These are phyloP conservation scores for Gracilaria caudata DNA, from an alignment of 23 red algal species.

Conservation along the genomic window DNA sequence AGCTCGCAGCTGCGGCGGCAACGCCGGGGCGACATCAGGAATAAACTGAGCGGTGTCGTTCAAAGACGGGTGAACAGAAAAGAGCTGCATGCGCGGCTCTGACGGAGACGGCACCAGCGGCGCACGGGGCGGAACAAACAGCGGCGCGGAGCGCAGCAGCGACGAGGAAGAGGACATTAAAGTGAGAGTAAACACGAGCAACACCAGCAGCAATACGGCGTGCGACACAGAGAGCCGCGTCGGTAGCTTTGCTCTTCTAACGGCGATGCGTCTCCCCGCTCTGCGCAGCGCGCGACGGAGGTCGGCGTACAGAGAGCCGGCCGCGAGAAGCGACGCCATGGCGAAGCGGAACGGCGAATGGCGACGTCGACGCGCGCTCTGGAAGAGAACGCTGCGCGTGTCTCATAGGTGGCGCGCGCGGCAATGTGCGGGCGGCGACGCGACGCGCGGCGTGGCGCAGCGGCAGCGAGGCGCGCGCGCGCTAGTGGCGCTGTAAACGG, in stretches of 20 bases:
- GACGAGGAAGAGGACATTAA: background rate
- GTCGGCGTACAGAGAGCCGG: background rate
- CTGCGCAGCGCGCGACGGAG: background rate
- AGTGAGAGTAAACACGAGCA: background rate
- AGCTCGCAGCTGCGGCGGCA: constrained; percentile 9
- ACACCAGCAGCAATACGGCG: background rate
- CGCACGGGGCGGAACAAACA: background rate
- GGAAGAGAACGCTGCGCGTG: background rate
- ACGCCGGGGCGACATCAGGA: background rate
- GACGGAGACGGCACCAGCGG: background rate
- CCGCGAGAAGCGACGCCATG: background rate
- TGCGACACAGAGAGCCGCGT: background rate
- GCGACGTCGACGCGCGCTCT: background rate
- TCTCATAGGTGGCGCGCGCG: background rate
- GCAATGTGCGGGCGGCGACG: background rate
- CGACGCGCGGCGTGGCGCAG: background rate
- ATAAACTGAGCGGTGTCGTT: background rate
- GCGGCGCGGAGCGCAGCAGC: background rate
- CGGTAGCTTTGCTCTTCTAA: background rate
- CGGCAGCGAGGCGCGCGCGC: background rate
- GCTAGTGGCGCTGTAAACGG: too few species aligned
- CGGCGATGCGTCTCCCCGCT: background rate
- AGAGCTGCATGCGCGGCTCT: background rate
- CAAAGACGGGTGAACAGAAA: background rate
- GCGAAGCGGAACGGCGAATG: background rate